A percentile compares a stretch with the other conserved stretches of the same genome.
Evolutionary conservation across 495 filamentous ascomycete genomes (phyloP).

Genomic region (Neurospora discreta): DNA sequence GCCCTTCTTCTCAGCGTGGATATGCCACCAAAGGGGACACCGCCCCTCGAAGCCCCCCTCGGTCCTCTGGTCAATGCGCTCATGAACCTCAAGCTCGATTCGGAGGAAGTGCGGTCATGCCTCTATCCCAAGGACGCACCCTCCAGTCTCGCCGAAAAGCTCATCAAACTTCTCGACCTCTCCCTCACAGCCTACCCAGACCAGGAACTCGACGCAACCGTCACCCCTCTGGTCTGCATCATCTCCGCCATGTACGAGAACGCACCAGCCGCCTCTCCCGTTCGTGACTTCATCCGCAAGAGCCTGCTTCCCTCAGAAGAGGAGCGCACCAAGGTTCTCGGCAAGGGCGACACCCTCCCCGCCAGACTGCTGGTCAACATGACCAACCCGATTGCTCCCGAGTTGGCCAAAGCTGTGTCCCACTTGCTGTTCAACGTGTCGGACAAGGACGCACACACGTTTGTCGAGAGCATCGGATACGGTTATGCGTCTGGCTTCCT

Average conservation of each 20-base stretch:
- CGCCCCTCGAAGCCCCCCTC: slow-evolving; percentile 29
- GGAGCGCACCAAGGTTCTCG: slow-evolving; percentile 71
- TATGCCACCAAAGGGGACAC: slow-evolving; percentile 21
- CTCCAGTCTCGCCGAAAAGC: slow-evolving; percentile 49
- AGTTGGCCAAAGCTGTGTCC: slow-evolving; percentile 64
- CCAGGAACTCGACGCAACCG: slow-evolving; percentile 54
- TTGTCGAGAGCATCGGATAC: slow-evolving; percentile 79
- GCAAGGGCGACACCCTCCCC: slow-evolving; percentile 60
- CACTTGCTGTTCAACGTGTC: slow-evolving; percentile 80
- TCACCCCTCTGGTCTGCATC: slow-evolving; percentile 60
- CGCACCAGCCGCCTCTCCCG: slow-evolving; percentile 43
- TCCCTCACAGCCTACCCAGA: slow-evolving; percentile 50
- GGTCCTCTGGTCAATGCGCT: slow-evolving; percentile 67
- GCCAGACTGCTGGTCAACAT: slow-evolving; percentile 73
- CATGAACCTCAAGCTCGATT: slow-evolving; percentile 59
- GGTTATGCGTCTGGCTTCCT: slow-evolving; percentile 87
- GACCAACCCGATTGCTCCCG: slow-evolving; percentile 54
- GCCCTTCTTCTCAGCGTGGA: slow-evolving; percentile 47
- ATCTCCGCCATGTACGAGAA: slow-evolving; percentile 61
- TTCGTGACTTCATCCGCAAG: slow-evolving; percentile 50
- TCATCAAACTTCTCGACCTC: slow-evolving; percentile 64
- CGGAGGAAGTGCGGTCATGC: slow-evolving; percentile 24
- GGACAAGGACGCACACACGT: slow-evolving; percentile 55
- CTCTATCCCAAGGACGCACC: slow-evolving; percentile 59
- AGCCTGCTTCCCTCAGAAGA: slow-evolving; percentile 64